A percentile compares a stretch with the other conserved stretches of the same genome.
Conservation (phyloP, 495 filamentous ascomycete genomes). For the Penicillium argentinense region DNA sequence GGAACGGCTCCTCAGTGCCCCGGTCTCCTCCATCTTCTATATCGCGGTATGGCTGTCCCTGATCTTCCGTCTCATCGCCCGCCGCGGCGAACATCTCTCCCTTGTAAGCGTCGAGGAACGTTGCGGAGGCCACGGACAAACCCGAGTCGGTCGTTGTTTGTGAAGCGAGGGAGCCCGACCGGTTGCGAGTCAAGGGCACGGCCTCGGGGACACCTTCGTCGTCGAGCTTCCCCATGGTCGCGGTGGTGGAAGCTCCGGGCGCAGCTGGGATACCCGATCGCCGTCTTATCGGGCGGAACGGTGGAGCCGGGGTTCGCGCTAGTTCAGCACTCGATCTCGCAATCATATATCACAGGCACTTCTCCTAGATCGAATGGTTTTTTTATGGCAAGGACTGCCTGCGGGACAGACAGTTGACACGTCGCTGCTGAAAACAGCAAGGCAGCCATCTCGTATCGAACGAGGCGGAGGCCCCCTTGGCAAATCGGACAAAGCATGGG, state of each 20-base stretch:
- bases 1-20: constrained; percentile 28
- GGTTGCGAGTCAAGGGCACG: constrained; percentile 25
- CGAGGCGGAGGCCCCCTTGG: neutral
- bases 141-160: constrained; percentile 38
- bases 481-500: neutral
- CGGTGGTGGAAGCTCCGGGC: constrained; percentile 2
- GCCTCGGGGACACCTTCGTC: constrained; percentile 28
- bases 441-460: too few relatives aligned
- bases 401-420: too few relatives aligned
- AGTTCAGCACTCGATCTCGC: neutral
- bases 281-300: constrained; percentile 18
- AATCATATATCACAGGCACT: too few relatives aligned
- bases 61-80: constrained; percentile 8
- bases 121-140: constrained; percentile 37
- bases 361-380: neutral
- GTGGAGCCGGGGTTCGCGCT: constrained; percentile 12
- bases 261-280: constrained; percentile 7
- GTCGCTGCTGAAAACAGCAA: too few relatives aligned
- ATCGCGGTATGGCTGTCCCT: constrained; percentile 36
- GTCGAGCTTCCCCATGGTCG: constrained; percentile 35
- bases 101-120: constrained; percentile 32
- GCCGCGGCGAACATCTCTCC: constrained; percentile 10
- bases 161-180: constrained; percentile 30
- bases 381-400: too few relatives aligned
- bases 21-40: constrained; percentile 36